Conservation (phyloP, 768 basidiomycete species). For the Lyophyllum semitale region DNA sequence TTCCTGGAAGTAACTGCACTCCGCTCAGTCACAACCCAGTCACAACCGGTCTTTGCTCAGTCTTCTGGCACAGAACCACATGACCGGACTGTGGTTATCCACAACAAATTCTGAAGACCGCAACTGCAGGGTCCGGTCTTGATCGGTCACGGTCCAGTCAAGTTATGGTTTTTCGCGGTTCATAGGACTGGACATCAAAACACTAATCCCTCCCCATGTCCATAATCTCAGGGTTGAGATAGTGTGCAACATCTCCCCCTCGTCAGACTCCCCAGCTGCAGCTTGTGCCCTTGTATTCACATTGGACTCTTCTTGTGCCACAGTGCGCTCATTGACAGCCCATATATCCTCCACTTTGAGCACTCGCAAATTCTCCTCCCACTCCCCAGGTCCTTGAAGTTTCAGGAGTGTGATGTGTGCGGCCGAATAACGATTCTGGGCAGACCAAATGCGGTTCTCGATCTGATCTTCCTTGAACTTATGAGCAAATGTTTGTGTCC, state of each 20-base stretch:
- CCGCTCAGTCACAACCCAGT: too few relatives aligned
- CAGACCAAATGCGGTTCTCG: neutral
- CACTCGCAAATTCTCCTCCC: constrained; percentile 7
- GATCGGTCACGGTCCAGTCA: too few relatives aligned
- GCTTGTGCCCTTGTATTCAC: constrained; percentile 4
- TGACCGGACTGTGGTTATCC: too few relatives aligned
- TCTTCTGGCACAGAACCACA: too few relatives aligned
- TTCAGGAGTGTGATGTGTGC: neutral
- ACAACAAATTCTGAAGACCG: too few relatives aligned
- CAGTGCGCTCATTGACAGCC: neutral
- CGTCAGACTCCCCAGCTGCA: constrained; percentile 10
- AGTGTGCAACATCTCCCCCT: neutral
- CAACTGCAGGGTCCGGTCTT: too few relatives aligned
- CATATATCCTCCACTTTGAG: constrained; percentile 1
- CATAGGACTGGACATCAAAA: too few relatives aligned
- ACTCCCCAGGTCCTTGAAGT: constrained; percentile 13
- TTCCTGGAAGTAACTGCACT: too few relatives aligned
- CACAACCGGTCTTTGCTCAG: too few relatives aligned
- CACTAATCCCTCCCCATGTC: constrained; percentile 14
- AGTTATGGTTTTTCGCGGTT: too few relatives aligned
- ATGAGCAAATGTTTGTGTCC: neutral
- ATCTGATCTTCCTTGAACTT: constrained; percentile 1
- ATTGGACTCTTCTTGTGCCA: constrained; percentile 21
- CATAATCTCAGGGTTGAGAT: constrained; percentile 5
- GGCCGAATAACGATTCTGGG: neutral